Evolutionary conservation across 805 yeast species (phyloP), one percentile per base, ranked within the genome.

Genomic region (Henningerozyma blattae): DNA sequence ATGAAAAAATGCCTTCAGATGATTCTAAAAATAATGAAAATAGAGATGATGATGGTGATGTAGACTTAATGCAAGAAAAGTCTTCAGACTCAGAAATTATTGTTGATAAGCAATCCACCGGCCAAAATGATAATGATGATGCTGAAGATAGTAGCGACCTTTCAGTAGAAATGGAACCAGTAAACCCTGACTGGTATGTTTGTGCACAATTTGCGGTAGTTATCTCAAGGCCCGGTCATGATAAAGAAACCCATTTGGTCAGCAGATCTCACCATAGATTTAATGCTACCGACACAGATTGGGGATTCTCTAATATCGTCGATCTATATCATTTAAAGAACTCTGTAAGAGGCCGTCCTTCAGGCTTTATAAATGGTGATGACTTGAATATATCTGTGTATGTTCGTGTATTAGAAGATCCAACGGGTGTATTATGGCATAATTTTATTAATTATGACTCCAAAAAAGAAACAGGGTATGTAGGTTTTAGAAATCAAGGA

Each of bases 381-480:
- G 55, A 59, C 35, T 52, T 85, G 33, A 76, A 83, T 52, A 65
- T 89, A 27, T 77, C 95, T 0, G 91, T 77, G 0, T 80, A 72
- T 52, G 77, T 87, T 15, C 66, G 82, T 35, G 71, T 84, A 3
- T 64, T 89, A 40, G 77, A 81, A 42, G 99, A 91, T 58, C 75
- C 85, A 16, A 91, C 98, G 0, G 95, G 95, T 3, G 94, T 87
- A 1, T 62, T 91, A 39, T 91, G 96, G 95, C 93, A 85, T 52
- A 81, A 80, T 52, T 85, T 86, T 45, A 41, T 67, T 27, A 80
- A 83, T 48, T 83, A 83, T 58, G 85, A 91, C 56, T 86, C 96
- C 2, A 85, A 86, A 53, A 72, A 76, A 46, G 75, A 64, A 34
- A 84, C 97, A 0, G 96, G 97, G 0, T 86, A 68, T 52, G 94